Conservation (phyloP, 106 monocot species). For the Phalaenopsis aphrodite region DNA sequence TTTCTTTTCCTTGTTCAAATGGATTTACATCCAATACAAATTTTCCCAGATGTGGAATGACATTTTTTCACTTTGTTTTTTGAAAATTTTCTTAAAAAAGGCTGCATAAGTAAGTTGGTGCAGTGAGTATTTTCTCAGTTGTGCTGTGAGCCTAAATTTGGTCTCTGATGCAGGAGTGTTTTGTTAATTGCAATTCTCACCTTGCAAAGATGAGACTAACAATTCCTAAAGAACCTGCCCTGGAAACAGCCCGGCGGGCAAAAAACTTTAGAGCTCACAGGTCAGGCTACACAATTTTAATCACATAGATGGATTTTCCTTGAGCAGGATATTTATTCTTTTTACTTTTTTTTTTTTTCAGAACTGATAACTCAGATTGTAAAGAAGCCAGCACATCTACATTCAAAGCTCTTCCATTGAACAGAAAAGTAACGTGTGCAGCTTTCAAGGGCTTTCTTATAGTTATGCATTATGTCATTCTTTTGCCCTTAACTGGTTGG, state of each 20-base stretch:
- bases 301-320: background rate
- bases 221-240: conserved; percentile 72
- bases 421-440: conserved; percentile 43
- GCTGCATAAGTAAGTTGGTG: background rate
- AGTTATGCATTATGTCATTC: background rate
- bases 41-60: background rate
- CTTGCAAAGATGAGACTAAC: conserved; percentile 50
- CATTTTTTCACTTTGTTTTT: background rate
- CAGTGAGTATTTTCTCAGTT: background rate
- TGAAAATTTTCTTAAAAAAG: background rate
- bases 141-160: background rate
- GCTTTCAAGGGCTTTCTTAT: background rate
- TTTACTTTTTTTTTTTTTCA: conserved; percentile 14
- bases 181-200: conserved; percentile 6
- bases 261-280: conserved; percentile 36
- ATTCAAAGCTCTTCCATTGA: conserved; percentile 67
- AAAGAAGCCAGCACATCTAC: conserved; percentile 7
- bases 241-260: conserved; percentile 69
- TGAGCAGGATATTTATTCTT: background rate
- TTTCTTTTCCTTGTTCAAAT: background rate
- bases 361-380: conserved; percentile 27
- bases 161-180: conserved; percentile 27
- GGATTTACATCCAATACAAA: background rate
- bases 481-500: background rate
- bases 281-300: background rate